Base-by-base conservation (phyloP, 208 protist species). In the Jaenimonas drosophilae region DNA sequence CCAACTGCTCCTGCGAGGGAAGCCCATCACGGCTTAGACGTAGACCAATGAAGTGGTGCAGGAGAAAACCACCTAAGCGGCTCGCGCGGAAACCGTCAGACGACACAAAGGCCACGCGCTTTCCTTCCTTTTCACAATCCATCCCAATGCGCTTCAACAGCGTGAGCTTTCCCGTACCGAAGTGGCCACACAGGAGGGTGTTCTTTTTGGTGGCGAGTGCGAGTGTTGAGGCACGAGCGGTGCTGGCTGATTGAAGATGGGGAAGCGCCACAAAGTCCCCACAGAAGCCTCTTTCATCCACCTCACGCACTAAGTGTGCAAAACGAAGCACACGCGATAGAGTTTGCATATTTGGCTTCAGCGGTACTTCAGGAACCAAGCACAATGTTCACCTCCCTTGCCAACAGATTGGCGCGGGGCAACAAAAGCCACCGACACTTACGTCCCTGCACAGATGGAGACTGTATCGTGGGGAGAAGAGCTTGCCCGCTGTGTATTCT, bases 1-100 rank as follows among this genome's bases (percentile, higher is more conserved):
- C 80, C 7, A 90, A 49, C 57, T 94, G 85, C 54, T 94, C 85
- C 65, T 79, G 85, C 33, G 76, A 86, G 16, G 80, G 78, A 42
- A 94, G 59, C 28, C 87, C 85, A 34, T 90, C 78, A 4, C 50
- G 42, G 50, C 54, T 76, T 21, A 80, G 60, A 33, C 81, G 77
- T 49, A 94, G 54, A 0, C 85, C 85, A 11, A 94, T 58, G 43
- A 90, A 90, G 54, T 85, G 77, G 38, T 78, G 59, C 4, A 94
- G 59, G 12, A 90, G 47, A 21, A 72, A 54, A 0, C 76, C 85
- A 24, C 79, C 78, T 0, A 90, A 59, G 0, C 81, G 74, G 32
- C 68, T 77, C 0, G 85, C 76, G 6, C 85, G 68, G 14, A 50
- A 54, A 21, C 51, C 43, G 50, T 88, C 70, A 3, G 76, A 70